Evolutionary conservation across 805 yeast genomes (phyloP).

Genomic region (Pichia pseudocactophila): DNA sequence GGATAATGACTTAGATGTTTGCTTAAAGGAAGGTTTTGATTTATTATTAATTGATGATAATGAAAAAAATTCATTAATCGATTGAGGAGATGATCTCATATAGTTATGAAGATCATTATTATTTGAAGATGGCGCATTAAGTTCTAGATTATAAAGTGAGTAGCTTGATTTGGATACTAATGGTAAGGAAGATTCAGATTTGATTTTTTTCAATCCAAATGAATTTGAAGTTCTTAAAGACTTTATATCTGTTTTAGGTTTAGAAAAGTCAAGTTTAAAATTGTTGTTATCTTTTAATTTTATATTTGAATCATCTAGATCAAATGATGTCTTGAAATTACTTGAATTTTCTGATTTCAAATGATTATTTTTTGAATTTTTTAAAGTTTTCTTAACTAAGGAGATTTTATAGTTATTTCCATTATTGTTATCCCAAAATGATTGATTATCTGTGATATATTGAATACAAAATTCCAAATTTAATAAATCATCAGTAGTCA

Average conservation of each 20-base stretch:
- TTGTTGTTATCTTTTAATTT: conserved; percentile 24
- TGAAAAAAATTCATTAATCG: background rate
- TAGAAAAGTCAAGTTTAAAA: conserved; percentile 20
- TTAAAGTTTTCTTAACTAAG: conserved; percentile 20
- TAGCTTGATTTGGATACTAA: conserved; percentile 7
- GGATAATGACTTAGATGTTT: conserved; percentile 4
- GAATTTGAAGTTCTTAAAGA: conserved; percentile 21
- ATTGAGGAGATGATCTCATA: background rate
- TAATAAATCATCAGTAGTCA: conserved; percentile 18
- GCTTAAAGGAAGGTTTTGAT: background rate
- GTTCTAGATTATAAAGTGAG: background rate
- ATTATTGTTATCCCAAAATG: conserved; percentile 35
- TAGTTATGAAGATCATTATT: background rate
- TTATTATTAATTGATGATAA: background rate
- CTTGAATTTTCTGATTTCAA: background rate
- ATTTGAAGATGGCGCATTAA: no score
- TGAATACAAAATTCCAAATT: conserved; percentile 33
- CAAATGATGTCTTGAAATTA: conserved; percentile 7
- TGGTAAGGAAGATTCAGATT: conserved; percentile 24
- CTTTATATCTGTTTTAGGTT: conserved; percentile 11
- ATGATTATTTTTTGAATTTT: conserved; percentile 4
- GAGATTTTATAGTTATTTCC: conserved; percentile 30
- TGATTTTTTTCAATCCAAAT: conserved; percentile 21
- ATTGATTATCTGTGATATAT: conserved; percentile 26
- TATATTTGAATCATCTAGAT: conserved; percentile 24